These are phyloP conservation scores for Ascomycota sp. DNA, from an alignment of 2,329 filamentous ascomycete genomes.

Conservation along the genomic window DNA sequence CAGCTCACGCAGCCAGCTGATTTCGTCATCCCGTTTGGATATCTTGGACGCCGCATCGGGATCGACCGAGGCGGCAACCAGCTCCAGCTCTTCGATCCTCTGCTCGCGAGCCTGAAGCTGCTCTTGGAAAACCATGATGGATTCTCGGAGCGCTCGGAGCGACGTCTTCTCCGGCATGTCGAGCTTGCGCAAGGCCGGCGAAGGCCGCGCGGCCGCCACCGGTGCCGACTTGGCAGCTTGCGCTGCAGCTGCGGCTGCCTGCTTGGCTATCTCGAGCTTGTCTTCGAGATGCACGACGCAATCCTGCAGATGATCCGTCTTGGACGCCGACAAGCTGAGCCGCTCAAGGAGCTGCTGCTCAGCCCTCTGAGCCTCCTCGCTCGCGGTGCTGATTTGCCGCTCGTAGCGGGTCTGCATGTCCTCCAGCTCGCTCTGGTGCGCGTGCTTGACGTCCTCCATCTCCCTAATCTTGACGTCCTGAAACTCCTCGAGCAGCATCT, in stretches of 20 bases:
- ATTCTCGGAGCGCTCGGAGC: conserved; percentile 83
- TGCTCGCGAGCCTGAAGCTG: conserved; percentile 88
- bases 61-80: conserved; percentile 46
- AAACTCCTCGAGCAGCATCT: conserved; percentile 69
- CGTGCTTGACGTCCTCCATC: conserved; percentile 28
- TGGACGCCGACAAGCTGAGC: conserved; percentile 63
- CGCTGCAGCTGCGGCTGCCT: conserved; percentile 66
- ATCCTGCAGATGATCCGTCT: conserved; percentile 70
- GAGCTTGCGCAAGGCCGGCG: conserved; percentile 14
- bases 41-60: conserved; percentile 64
- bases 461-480: conserved; percentile 43
- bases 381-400: conserved; percentile 48
- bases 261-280: conserved; percentile 73
- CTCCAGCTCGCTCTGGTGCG: conserved; percentile 49
- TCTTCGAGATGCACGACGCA: conserved; percentile 72
- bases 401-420: conserved; percentile 59
- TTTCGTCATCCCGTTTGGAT: conserved; percentile 82
- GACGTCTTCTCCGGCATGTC: conserved; percentile 70
- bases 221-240: conserved; percentile 47
- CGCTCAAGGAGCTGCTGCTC: conserved; percentile 68
- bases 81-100: conserved; percentile 72
- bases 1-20: conserved; percentile 83
- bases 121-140: conserved; percentile 88
- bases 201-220: conserved; percentile 13
- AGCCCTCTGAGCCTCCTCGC: conserved; percentile 63